These are phyloP conservation scores for Thelonectria rubi DNA, from an alignment of 2,329 filamentous ascomycete genomes.

Conservation along the genomic window DNA sequence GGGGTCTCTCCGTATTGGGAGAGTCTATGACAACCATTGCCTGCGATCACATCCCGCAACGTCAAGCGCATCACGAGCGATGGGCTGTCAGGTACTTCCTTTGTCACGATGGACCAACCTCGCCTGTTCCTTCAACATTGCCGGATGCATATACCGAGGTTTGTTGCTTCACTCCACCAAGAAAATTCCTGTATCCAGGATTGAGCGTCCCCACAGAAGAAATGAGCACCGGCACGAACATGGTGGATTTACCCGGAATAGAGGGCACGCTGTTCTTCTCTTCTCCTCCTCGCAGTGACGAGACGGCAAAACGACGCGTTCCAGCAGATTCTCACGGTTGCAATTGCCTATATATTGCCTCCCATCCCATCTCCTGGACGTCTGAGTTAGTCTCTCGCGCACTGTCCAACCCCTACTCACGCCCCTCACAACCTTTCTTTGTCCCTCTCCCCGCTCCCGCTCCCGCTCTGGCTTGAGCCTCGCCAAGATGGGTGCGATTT, in stretches of 20 bases:
- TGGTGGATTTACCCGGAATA: constrained; percentile 43
- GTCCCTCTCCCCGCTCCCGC: constrained; percentile 20
- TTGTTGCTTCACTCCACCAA: constrained; percentile 5
- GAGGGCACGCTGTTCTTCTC: constrained; percentile 35
- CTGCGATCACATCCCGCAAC: no score
- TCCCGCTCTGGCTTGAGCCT: constrained; percentile 12
- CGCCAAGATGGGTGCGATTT: constrained; percentile 69
- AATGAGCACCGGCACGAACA: constrained; percentile 41
- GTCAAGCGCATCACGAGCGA: background rate
- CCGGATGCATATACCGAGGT: constrained; percentile 29
- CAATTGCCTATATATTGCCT: constrained; percentile 35
- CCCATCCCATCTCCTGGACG: constrained; percentile 27
- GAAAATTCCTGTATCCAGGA: constrained; percentile 35
- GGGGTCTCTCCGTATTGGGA: no score
- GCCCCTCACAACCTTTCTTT: constrained; percentile 2
- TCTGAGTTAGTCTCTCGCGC: constrained; percentile 27
- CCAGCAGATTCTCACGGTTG: constrained; percentile 31
- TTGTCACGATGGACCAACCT: background rate
- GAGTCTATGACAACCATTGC: no score
- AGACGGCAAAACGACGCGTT: constrained; percentile 33
- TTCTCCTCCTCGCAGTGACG: constrained; percentile 32
- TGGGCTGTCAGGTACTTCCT: background rate
- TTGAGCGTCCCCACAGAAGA: constrained; percentile 34
- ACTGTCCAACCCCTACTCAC: constrained; percentile 31
- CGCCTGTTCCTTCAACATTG: background rate